These are phyloP conservation scores for Niebla homalea DNA, from an alignment of 495 filamentous ascomycete genomes.

Conservation along the genomic window DNA sequence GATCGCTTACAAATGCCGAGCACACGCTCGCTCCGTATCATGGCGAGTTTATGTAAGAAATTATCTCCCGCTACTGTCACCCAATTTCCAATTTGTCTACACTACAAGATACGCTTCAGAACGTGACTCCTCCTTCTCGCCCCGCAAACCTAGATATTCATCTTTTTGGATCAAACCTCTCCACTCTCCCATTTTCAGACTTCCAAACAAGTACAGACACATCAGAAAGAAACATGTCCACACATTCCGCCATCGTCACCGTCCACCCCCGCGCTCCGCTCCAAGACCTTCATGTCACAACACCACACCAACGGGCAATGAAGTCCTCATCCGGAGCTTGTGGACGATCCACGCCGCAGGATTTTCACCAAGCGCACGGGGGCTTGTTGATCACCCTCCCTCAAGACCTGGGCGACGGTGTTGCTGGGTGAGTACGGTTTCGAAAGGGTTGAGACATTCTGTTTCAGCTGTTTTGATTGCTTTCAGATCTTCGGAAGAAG, in stretches of 20 bases:
- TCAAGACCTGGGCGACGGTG: slow-evolving; percentile 26
- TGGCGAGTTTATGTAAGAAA: too few relatives aligned
- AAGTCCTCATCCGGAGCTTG: slow-evolving; percentile 28
- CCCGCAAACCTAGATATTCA: too few relatives aligned
- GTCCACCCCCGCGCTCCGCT: slow-evolving; percentile 23
- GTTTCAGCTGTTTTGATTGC: too few relatives aligned
- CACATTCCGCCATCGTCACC: slow-evolving; percentile 30
- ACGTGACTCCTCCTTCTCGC: too few relatives aligned
- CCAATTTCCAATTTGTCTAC: too few relatives aligned
- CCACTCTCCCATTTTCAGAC: too few relatives aligned
- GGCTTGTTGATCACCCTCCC: slow-evolving; percentile 29
- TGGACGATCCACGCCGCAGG: slow-evolving; percentile 41
- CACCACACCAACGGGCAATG: slow-evolving; percentile 24
- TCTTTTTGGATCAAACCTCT: too few relatives aligned
- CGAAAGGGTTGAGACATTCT: slow-evolving; percentile 22
- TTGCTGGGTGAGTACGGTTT: slow-evolving; percentile 19
- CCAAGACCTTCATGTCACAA: slow-evolving; percentile 23
- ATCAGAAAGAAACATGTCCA: slow-evolving; percentile 7
- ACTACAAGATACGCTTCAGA: too few relatives aligned
- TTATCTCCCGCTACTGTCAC: too few relatives aligned
- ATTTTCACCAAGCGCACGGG: slow-evolving; percentile 41
- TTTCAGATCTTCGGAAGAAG: neutral
- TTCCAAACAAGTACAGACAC: too few relatives aligned
- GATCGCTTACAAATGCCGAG: too few relatives aligned
- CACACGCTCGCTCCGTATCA: too few relatives aligned